Evolutionary conservation across 495 filamentous ascomycete species (phyloP).

Genomic region (Oleoguttula mirabilis): DNA sequence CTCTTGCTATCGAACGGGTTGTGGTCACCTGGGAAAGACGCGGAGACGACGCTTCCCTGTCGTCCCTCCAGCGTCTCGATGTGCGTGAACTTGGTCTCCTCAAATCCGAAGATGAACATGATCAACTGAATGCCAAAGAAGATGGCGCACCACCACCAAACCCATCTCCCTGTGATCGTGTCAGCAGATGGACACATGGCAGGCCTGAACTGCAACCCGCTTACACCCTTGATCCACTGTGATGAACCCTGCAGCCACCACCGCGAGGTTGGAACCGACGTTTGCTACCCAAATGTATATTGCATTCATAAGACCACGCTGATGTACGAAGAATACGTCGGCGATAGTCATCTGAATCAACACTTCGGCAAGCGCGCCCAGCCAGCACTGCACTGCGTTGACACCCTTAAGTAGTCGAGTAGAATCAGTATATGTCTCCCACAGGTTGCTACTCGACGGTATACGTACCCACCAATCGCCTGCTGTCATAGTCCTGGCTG

Average conservation of each 20-base stretch:
- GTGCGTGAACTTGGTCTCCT: constrained; percentile 34
- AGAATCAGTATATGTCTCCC: no score
- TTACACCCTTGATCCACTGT: constrained; percentile 35
- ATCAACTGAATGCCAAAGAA: constrained; percentile 32
- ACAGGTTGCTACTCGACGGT: no score
- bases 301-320: constrained; percentile 33
- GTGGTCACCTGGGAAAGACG: not conserved
- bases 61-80: constrained; percentile 7
- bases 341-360: constrained; percentile 38
- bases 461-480: constrained; percentile 31
- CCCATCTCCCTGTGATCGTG: no score
- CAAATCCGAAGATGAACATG: constrained; percentile 32
- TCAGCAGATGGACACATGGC: no score
- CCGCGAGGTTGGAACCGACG: constrained; percentile 30
- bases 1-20: not conserved
- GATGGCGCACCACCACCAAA: constrained; percentile 41
- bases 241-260: constrained; percentile 37
- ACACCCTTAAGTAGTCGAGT: no score
- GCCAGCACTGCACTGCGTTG: constrained; percentile 29
- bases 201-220: constrained; percentile 23
- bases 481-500: constrained; percentile 25
- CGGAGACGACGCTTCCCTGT: constrained; percentile 9
- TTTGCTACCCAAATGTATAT: constrained; percentile 30
- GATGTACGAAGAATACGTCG: constrained; percentile 40
- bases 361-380: constrained; percentile 34